Evolutionary conservation across 2,329 filamentous ascomycete genomes (phyloP).

Genomic region (Fusarium equiseti): DNA sequence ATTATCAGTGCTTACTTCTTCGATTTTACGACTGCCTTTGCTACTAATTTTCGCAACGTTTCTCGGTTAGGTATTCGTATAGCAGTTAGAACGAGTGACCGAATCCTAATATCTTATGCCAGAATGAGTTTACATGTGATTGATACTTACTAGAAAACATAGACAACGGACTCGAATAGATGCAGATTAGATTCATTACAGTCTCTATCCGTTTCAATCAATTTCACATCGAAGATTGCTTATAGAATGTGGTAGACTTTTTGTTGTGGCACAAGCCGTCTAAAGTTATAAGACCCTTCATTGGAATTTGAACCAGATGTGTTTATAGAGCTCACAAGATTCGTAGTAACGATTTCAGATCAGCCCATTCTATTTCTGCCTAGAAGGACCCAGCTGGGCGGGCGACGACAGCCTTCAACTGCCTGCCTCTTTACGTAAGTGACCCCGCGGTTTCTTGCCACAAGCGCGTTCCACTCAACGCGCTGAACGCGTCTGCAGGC

Average conservation of each 20-base stretch:
- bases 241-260: background rate
- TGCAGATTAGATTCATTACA: background rate
- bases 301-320: background rate
- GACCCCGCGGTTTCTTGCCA: constrained; percentile 47
- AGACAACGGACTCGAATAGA: background rate
- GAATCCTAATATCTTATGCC: background rate
- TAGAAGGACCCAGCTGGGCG: background rate
- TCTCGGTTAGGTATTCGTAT: background rate
- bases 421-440: constrained; percentile 40
- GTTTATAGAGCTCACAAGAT: background rate
- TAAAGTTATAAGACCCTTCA: background rate
- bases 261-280: background rate
- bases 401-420: background rate
- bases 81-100: background rate
- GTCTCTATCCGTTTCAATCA: background rate
- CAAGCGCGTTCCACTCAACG: constrained; percentile 50
- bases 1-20: background rate
- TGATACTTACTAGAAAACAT: background rate
- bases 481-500: constrained; percentile 53
- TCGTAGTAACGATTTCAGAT: background rate
- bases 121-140: background rate
- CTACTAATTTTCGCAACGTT: background rate
- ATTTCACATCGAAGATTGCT: background rate
- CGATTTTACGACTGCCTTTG: no score
- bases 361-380: constrained; percentile 1